Percentiles rank a stretch among this genome's conserved stretches.
Conservation (phyloP, 768 basidiomycete species). For the Auricularia auricula-judae region DNA sequence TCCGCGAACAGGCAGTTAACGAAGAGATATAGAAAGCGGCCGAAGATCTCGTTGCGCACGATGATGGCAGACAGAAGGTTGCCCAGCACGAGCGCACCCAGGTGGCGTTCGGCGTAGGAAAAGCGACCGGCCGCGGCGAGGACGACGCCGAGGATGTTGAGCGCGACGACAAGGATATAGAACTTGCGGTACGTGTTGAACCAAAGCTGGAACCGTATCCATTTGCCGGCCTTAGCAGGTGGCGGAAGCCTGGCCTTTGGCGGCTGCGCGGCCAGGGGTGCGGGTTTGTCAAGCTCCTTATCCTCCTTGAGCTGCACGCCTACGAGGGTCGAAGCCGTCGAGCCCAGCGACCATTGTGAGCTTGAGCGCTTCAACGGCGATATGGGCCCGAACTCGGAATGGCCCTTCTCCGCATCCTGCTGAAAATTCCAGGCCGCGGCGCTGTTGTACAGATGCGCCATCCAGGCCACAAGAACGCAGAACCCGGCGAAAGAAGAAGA, state of each 20-base stretch:
- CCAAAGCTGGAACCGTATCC: slow-evolving; percentile 24
- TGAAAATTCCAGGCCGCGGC: background rate
- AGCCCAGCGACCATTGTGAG: background rate
- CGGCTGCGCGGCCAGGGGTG: background rate
- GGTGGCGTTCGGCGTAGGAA: background rate
- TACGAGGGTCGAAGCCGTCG: background rate
- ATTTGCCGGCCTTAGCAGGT: slow-evolving; percentile 15
- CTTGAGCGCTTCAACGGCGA: background rate
- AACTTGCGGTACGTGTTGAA: slow-evolving; percentile 30
- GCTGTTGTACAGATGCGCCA: background rate
- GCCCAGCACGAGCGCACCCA: background rate
- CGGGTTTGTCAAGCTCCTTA: background rate
- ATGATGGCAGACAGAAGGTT: background rate
- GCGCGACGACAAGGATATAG: slow-evolving; percentile 7
- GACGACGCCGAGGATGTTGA: background rate
- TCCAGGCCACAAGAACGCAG: background rate
- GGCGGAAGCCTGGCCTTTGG: slow-evolving; percentile 1
- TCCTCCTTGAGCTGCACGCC: background rate
- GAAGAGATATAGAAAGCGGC: slow-evolving; percentile 8
- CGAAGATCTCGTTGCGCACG: slow-evolving; percentile 5
- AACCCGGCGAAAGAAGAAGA: background rate
- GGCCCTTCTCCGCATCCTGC: background rate
- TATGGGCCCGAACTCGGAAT: background rate
- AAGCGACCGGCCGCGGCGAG: background rate
- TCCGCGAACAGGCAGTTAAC: slow-evolving; percentile 1